Conservation (phyloP, 2,329 filamentous ascomycete species). For the Fusarium nygamai region DNA sequence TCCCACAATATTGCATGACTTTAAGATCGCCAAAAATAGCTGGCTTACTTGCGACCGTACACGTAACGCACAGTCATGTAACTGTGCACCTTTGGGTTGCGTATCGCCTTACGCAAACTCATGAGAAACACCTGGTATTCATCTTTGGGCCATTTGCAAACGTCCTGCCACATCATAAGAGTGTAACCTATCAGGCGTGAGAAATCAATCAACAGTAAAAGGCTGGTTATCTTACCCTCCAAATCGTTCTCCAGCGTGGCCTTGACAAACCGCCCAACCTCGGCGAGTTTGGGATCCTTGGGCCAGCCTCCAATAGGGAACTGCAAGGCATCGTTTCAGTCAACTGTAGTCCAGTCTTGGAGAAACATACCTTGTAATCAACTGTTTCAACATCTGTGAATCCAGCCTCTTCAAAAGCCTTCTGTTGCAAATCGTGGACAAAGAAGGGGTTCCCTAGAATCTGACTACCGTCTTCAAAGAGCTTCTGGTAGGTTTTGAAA, state of each 20-base stretch:
- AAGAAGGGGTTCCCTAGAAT: not conserved
- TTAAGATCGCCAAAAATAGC: rapidly evolving
- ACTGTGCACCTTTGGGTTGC: not conserved
- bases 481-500: not conserved
- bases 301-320: not conserved
- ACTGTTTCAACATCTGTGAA: not conserved
- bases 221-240: not conserved
- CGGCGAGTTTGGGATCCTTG: not conserved
- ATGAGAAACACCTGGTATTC: not conserved
- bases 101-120: not conserved
- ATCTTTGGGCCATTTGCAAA: not conserved
- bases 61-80: not conserved
- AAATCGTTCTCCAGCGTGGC: not conserved
- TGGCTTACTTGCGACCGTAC: not conserved
- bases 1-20: not conserved
- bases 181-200: not conserved
- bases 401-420: not conserved
- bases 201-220: rapidly evolving
- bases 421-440: not conserved
- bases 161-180: not conserved
- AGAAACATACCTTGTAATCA: not conserved
- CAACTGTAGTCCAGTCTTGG: rapidly evolving
- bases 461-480: not conserved
- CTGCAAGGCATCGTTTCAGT: rapidly evolving
- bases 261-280: not conserved